These are phyloP conservation scores for Diaporthe vexans DNA, from an alignment of 2,329 filamentous ascomycete species.

Conservation along the genomic window DNA sequence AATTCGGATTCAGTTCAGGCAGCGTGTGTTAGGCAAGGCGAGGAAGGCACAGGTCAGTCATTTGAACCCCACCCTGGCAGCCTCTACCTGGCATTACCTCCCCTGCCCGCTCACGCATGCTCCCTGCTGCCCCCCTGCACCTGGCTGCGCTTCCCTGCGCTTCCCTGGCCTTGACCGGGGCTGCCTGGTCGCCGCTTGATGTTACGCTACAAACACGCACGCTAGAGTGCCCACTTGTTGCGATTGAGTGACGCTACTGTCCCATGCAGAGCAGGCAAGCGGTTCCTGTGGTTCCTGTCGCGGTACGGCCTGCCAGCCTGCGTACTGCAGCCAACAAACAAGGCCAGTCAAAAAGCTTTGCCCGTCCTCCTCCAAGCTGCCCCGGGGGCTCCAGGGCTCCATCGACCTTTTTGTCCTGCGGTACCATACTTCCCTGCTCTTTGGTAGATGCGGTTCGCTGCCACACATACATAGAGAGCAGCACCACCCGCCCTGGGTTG, in stretches of 20 bases:
- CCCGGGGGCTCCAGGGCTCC: constrained; percentile 12
- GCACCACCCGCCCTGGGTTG: constrained; percentile 26
- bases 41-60: too few relatives aligned
- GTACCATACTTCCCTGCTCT: constrained; percentile 17
- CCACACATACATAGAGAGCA: neutral
- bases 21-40: too few relatives aligned
- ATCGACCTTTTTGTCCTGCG: constrained; percentile 32
- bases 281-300: constrained; percentile 32
- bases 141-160: neutral
- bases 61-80: constrained; percentile 13
- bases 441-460: constrained; percentile 18
- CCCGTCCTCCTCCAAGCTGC: constrained; percentile 10
- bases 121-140: neutral
- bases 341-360: constrained; percentile 35
- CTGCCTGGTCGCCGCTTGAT: constrained; percentile 24
- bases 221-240: constrained; percentile 35
- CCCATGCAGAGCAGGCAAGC: constrained; percentile 29
- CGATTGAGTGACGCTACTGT: constrained; percentile 33
- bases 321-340: constrained; percentile 18
- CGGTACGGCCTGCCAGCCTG: constrained; percentile 17
- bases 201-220: constrained; percentile 27
- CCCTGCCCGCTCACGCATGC: neutral
- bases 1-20: too few relatives aligned
- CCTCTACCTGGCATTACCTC: constrained; percentile 18
- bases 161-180: constrained; percentile 2